Percentiles rank a stretch among this genome's conserved stretches.
Evolutionary conservation across 805 yeast genomes (phyloP).

Genomic region (Schizosaccharomyces osmophilus): DNA sequence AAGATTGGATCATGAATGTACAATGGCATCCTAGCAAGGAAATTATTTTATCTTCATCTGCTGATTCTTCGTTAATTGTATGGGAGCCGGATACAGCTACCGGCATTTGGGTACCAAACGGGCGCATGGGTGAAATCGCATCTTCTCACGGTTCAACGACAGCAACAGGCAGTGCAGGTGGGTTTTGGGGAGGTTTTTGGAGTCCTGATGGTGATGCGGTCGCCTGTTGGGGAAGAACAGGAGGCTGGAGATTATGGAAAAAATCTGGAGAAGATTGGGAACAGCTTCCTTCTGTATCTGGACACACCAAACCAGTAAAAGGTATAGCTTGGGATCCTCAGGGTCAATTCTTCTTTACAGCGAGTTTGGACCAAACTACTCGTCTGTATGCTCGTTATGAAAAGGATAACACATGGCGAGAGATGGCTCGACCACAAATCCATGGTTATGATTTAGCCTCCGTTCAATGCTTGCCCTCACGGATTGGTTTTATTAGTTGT

Average conservation of each 20-base stretch:
- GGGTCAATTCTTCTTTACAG: conserved; percentile 9
- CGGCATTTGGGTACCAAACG: conserved; percentile 70
- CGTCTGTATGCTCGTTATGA: conserved; percentile 47
- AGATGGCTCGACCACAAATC: conserved; percentile 88
- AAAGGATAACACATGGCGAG: conserved; percentile 43
- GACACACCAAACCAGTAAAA: conserved; percentile 49
- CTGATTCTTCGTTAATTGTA: conserved; percentile 77
- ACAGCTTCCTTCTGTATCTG: conserved; percentile 35
- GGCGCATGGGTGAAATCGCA: conserved; percentile 73
- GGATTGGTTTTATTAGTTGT: conserved; percentile 56
- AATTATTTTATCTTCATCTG: conserved; percentile 57
- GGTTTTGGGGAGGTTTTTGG: conserved; percentile 55
- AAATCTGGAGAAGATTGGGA: conserved; percentile 15
- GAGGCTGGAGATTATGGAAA: conserved; percentile 66
- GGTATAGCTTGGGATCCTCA: conserved; percentile 41
- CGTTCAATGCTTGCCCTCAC: conserved; percentile 31
- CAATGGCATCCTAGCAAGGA: conserved; percentile 33
- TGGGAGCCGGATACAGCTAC: conserved; percentile 77
- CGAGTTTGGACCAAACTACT: conserved; percentile 72
- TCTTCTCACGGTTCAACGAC: conserved; percentile 83
- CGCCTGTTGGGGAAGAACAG: conserved; percentile 72
- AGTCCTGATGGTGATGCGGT: conserved; percentile 16
- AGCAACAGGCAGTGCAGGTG: conserved; percentile 84
- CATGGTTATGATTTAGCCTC: conserved; percentile 95
- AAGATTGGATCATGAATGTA: conserved; percentile 81